Conservation (phyloP, 2,329 filamentous ascomycete species). For the Cladophialophora yegresii region DNA sequence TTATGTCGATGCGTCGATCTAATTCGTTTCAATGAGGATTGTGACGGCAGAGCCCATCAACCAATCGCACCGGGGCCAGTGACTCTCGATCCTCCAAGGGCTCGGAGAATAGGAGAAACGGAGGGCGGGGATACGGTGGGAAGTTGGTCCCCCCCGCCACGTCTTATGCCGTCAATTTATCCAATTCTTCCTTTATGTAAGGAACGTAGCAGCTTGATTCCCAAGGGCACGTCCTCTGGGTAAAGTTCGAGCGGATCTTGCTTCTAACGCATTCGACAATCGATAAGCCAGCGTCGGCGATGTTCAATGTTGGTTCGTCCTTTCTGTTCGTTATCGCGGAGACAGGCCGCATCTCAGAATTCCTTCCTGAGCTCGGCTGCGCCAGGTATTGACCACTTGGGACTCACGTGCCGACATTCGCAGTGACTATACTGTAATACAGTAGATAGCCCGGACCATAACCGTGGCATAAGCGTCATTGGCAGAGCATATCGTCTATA, state of each 20-base stretch:
- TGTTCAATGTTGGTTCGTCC: too few relatives aligned
- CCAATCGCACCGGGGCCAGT: too few relatives aligned
- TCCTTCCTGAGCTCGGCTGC: background rate
- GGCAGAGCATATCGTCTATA: background rate
- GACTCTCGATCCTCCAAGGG: too few relatives aligned
- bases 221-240: background rate
- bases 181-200: background rate
- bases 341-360: too few relatives aligned
- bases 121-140: background rate
- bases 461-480: background rate
- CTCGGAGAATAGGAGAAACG: too few relatives aligned
- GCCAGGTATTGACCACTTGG: background rate
- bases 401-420: background rate
- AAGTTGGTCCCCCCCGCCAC: background rate
- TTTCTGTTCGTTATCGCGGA: background rate
- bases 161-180: background rate
- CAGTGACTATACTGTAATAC: background rate
- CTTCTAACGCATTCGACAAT: too few relatives aligned
- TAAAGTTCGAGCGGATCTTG: background rate
- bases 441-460: background rate
- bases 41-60: too few relatives aligned
- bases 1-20: too few relatives aligned
- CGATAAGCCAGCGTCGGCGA: too few relatives aligned
- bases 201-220: background rate
- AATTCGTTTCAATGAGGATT: too few relatives aligned